Conservation (phyloP, 371 early-diverging fungal genomes). For the Mucor piriformis region DNA sequence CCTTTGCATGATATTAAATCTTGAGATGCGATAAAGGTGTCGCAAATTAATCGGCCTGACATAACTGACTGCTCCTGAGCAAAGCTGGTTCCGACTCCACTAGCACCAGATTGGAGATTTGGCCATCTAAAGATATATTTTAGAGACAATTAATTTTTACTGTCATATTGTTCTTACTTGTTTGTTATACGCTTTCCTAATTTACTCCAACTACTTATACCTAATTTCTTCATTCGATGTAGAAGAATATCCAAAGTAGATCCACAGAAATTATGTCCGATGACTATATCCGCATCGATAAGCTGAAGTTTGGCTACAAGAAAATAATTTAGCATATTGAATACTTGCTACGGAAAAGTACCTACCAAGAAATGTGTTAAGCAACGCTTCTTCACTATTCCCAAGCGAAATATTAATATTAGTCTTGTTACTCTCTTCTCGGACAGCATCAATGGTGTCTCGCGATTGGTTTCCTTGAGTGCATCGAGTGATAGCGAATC, state of each 20-base stretch:
- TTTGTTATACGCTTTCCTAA: constrained; percentile 16
- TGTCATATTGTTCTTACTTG: neutral
- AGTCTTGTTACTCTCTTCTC: too few species aligned
- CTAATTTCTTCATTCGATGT: constrained; percentile 87
- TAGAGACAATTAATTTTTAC: neutral
- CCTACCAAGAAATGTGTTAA: too few species aligned
- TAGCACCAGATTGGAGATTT: constrained; percentile 71
- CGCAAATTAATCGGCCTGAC: constrained; percentile 89
- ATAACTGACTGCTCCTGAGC: constrained; percentile 60
- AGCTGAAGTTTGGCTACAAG: constrained; percentile 66
- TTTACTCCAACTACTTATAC: constrained; percentile 53
- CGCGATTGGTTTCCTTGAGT: too few species aligned
- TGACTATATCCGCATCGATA: constrained; percentile 90
- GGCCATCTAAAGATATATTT: constrained; percentile 57
- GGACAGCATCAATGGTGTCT: too few species aligned
- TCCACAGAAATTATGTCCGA: constrained; percentile 96
- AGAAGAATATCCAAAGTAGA: constrained; percentile 91
- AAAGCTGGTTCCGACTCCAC: constrained; percentile 58
- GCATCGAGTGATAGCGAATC: too few species aligned
- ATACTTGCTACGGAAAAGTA: too few species aligned
- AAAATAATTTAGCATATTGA: too few species aligned
- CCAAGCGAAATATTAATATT: too few species aligned
- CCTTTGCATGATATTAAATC: constrained; percentile 81
- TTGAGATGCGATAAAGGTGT: constrained; percentile 85
- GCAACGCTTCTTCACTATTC: too few species aligned